Base-by-base conservation (phyloP, 2,329 filamentous ascomycete species). In the Hymenoscyphus scutula region DNA sequence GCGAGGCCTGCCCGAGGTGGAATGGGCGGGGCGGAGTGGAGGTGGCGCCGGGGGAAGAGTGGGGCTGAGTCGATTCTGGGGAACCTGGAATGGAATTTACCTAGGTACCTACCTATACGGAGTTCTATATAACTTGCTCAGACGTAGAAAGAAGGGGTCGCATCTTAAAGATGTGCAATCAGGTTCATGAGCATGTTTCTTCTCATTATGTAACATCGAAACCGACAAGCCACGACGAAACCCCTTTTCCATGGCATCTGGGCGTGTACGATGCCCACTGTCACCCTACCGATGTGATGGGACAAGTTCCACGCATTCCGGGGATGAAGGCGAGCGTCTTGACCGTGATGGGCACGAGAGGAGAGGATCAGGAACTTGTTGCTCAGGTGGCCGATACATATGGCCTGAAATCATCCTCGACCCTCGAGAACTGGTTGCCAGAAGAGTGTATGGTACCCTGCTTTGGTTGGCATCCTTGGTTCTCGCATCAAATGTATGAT, bases 381-480 rank as follows among this genome's bases (percentile, higher is more conserved):
- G 81, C 82, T 41, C 74, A 82, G 45, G 80, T 88, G 30, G 87
- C 89, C 32, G 77, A 80, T 3, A 71, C 78, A 15, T 80, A 86
- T 69, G 82, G 83, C 38, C 72, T 89, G 56, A 72, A 70, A 29
- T 69, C 38, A 61, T 68, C 11, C 62, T 61, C 53, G 29, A 71
- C 74, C 15, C 45, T 68, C 19, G 74, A 72, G 65, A 61, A 69
- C 2, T 62, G 70, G 19, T 58, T 70, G 55, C 60, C 37, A 58
- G 55, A 65, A 29, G 76, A 79, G 62, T 79, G 79, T 63, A 73
- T 88, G 27, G 69, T 94, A 3, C 89, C 91, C 0, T 86, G 87
- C n/a, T 94, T 93, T 76, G 91, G 91, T 23, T 93, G 90, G 89
- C 91, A 95, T 73, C 91, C 91, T 0, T 95, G 91, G 91, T 94